phyloP scores from a whole-genome alignment of 2,329 filamentous ascomycete genomes.

The Epichloe amarillans region DNA sequence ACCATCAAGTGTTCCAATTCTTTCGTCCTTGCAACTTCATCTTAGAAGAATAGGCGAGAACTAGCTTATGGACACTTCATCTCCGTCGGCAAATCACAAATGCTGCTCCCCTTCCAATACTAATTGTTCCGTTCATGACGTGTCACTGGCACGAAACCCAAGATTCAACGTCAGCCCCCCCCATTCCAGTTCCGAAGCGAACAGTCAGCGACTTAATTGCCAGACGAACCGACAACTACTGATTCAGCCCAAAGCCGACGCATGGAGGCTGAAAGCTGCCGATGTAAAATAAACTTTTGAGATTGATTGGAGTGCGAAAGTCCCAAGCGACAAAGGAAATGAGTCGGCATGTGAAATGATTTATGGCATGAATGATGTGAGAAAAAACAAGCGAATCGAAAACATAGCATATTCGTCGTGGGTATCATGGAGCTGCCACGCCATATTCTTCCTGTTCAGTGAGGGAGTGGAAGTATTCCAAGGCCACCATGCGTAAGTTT shows the following conservation, averaged over 20 bases:
- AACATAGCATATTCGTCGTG: constrained; percentile 20
- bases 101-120: background rate
- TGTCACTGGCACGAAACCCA: background rate
- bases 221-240: background rate
- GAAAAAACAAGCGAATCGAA: constrained; percentile 16
- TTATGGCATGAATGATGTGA: constrained; percentile 6
- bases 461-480: constrained; percentile 12
- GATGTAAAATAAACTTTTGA: background rate
- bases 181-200: background rate
- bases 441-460: constrained; percentile 17
- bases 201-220: background rate
- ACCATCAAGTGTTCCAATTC: background rate
- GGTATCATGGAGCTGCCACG: constrained; percentile 30
- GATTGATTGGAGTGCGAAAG: background rate
- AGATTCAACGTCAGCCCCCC: background rate
- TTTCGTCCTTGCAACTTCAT: background rate
- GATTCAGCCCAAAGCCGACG: background rate
- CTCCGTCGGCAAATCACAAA: background rate
- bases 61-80: background rate
- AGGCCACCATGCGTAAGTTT: constrained; percentile 8
- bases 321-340: constrained; percentile 2
- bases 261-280: constrained; percentile 1
- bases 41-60: background rate
- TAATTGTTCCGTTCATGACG: background rate
- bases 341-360: constrained; percentile 10